Evolutionary conservation across 179 eudicot genomes (phyloP), one percentile per base, ranked within the genome.

Genomic region (Sideroxylon spinosum): DNA sequence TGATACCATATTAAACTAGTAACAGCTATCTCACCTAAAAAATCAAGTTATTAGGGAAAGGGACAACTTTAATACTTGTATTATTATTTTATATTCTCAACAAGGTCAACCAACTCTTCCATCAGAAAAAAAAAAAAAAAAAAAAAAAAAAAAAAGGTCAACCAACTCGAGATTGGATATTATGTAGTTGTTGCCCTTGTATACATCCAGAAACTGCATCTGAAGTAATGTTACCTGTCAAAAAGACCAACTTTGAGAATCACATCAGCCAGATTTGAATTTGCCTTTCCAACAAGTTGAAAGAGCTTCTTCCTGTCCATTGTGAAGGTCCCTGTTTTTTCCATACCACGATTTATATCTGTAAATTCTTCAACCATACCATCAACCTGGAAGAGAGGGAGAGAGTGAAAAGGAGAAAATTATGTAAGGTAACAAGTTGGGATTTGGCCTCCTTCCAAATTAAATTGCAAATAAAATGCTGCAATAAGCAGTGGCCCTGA

Each of bases 281-380:
- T 94, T 73, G 98, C 98, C 90, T 85, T 90, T 76, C 98, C 98
- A 63, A 93, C 96, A 78, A 94, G 97, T 80, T 93, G 93, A 85
- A 94, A 93, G 55, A 94, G 91, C 86, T 91, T 93, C 83, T 90
- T 91, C 81, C 97, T 82, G 22, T 80, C 74, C 97, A 94, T 90
- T 28, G 91, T 90, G 82, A 95, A 95, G 49, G 93, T 90, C 48
- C 98, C 98, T 60, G 89, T 88, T 81, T 88, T 89, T 91, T 93
- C 97, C 98, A 93, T 95, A 53, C 71, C 91, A 68, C 97, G 97
- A 79, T 93, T 95, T 81, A 95, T 95, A 68, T 80, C 86, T 29
- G 97, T 88, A 84, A 95, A 95, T 79, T 95, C 98, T 86, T 88
- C 89, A 69, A 93, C 93, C 88, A 93, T 93, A 59, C 87, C 88